Conservation (phyloP, 2,329 filamentous ascomycete genomes). For the Penicillium rolfsii region DNA sequence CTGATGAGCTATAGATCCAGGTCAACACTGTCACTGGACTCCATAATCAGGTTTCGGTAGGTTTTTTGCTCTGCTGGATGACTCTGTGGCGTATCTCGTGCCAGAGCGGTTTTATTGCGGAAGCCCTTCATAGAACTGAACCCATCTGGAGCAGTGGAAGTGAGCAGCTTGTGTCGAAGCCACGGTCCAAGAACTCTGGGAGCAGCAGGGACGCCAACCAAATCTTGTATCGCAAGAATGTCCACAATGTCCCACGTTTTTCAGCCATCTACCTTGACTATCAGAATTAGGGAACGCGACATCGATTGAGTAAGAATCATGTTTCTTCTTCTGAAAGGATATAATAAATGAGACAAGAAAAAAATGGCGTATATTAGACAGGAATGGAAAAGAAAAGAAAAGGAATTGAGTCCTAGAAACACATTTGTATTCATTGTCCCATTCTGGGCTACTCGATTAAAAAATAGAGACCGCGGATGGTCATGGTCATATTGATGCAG, state of each 20-base stretch:
- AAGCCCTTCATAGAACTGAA: neutral
- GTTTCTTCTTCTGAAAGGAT: neutral
- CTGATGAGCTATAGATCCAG: neutral
- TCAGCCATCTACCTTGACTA: neutral
- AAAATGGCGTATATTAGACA: too few species aligned
- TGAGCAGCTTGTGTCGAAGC: neutral
- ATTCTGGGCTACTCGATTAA: neutral
- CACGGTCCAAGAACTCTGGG: neutral
- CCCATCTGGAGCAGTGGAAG: neutral
- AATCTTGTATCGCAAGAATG: neutral
- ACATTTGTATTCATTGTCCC: neutral
- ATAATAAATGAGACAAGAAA: neutral
- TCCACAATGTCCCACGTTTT: neutral
- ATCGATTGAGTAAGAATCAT: neutral
- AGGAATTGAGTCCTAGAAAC: neutral
- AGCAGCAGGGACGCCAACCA: neutral
- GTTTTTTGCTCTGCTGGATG: too few species aligned
- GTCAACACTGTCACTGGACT: too few species aligned
- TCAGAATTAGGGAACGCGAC: neutral
- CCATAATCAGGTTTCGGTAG: too few species aligned
- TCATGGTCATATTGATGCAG: conserved; percentile 12
- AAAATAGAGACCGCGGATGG: neutral
- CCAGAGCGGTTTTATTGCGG: neutral
- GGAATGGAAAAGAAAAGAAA: neutral
- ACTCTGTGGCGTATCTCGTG: neutral